These are phyloP conservation scores for Kregervanrija fluxuum DNA, from an alignment of 805 yeast genomes.

Conservation along the genomic window DNA sequence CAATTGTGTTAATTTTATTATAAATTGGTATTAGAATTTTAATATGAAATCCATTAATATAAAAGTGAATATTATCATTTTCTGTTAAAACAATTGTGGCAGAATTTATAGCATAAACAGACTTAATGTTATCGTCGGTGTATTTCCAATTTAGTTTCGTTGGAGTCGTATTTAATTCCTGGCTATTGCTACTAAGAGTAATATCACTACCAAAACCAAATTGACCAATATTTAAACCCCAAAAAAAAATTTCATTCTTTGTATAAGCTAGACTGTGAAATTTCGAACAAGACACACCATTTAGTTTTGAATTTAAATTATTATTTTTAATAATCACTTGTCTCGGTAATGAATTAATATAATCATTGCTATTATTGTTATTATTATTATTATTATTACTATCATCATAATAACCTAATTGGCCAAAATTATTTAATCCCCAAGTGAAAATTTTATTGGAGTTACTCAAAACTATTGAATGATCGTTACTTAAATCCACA, in stretches of 20 bases:
- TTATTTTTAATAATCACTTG: not conserved
- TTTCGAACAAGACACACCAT: constrained; percentile 53
- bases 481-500: constrained; percentile 57
- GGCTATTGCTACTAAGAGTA: not conserved
- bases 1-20: constrained; percentile 31
- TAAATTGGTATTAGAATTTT: constrained; percentile 33
- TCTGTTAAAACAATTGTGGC: constrained; percentile 60
- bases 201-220: constrained; percentile 46
- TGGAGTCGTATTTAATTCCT: constrained; percentile 5
- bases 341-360: too few species aligned
- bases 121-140: constrained; percentile 41
- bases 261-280: constrained; percentile 61
- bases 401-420: constrained; percentile 5
- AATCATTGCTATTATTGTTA: too few species aligned
- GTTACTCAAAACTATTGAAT: constrained; percentile 48
- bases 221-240: constrained; percentile 83
- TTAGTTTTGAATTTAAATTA: not conserved
- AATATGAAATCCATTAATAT: constrained; percentile 49
- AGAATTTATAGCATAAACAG: constrained; percentile 57
- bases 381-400: too few species aligned
- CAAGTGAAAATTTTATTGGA: constrained; percentile 55
- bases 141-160: constrained; percentile 35
- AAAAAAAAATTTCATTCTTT: constrained; percentile 40
- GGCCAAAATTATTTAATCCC: constrained; percentile 57
- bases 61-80: constrained; percentile 55